Percentiles rank a stretch among this genome's conserved stretches.
Conservation (phyloP, 1,284 basidiomycete genomes). For the Sanghuangporus baumii region DNA sequence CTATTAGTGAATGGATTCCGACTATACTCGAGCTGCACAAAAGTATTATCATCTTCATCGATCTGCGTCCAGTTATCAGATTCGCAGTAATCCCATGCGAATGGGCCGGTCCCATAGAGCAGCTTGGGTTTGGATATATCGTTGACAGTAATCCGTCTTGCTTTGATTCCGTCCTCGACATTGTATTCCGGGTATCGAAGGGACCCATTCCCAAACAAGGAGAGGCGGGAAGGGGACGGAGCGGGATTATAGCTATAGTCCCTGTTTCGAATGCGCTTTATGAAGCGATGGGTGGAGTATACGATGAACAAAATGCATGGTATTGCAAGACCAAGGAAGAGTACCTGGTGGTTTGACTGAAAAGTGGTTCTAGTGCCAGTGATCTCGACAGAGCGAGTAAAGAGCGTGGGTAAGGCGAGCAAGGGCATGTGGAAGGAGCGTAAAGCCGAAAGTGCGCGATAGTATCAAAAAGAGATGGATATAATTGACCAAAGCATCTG, state of each 20-base stretch:
- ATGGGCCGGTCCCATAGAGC: neutral
- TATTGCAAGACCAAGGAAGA: neutral
- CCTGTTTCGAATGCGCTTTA: neutral
- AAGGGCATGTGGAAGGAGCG: neutral
- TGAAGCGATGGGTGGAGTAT: neutral
- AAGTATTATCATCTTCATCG: neutral
- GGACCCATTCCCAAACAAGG: neutral
- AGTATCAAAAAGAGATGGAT: neutral
- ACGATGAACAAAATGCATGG: neutral
- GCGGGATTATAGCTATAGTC: neutral
- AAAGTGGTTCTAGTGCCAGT: neutral
- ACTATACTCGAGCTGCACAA: neutral
- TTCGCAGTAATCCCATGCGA: neutral
- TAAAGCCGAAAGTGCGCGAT: neutral
- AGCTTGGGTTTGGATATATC: neutral
- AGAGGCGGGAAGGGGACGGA: neutral
- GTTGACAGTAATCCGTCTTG: neutral
- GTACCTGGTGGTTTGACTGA: neutral
- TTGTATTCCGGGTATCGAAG: neutral
- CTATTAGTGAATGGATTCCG: neutral
- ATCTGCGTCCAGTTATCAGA: neutral
- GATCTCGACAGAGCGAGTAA: neutral
- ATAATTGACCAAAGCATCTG: neutral
- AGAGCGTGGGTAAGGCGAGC: neutral
- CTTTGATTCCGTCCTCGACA: neutral